A percentile compares a stretch with the other conserved stretches of the same genome.
Conservation (phyloP, 345 rosid genomes). For the Stellera chamaejasme region DNA sequence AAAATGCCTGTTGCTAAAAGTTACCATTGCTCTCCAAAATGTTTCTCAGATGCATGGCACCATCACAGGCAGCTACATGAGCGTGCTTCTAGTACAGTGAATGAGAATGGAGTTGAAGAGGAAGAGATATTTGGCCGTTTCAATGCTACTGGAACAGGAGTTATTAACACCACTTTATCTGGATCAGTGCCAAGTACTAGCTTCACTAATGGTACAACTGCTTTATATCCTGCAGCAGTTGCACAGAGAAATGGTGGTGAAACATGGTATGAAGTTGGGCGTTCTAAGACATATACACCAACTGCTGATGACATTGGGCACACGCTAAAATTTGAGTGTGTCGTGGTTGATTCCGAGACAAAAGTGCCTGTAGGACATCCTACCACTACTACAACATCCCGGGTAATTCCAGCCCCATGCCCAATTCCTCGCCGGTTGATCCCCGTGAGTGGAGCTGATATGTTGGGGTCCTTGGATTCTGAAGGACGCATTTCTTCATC, state of each 20-base stretch:
- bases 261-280: constrained; percentile 66
- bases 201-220: constrained; percentile 41
- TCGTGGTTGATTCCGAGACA: constrained; percentile 43
- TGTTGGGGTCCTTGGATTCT: constrained; percentile 40
- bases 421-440: constrained; percentile 59
- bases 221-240: constrained; percentile 46
- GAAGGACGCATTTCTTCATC: constrained; percentile 42
- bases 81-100: constrained; percentile 56
- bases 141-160: constrained; percentile 50
- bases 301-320: constrained; percentile 62
- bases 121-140: constrained; percentile 61
- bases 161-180: constrained; percentile 28
- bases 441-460: constrained; percentile 39
- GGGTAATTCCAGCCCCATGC: constrained; percentile 65
- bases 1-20: constrained; percentile 51
- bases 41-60: constrained; percentile 75
- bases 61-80: constrained; percentile 63
- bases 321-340: constrained; percentile 60
- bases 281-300: constrained; percentile 54
- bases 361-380: constrained; percentile 35
- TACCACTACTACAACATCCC: constrained; percentile 40
- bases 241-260: constrained; percentile 52
- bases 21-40: constrained; percentile 67
- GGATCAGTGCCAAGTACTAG: constrained; percentile 39
- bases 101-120: constrained; percentile 51